These are phyloP conservation scores for Malus hybrid DNA, from an alignment of 331 rosid genomes.

Conservation along the genomic window DNA sequence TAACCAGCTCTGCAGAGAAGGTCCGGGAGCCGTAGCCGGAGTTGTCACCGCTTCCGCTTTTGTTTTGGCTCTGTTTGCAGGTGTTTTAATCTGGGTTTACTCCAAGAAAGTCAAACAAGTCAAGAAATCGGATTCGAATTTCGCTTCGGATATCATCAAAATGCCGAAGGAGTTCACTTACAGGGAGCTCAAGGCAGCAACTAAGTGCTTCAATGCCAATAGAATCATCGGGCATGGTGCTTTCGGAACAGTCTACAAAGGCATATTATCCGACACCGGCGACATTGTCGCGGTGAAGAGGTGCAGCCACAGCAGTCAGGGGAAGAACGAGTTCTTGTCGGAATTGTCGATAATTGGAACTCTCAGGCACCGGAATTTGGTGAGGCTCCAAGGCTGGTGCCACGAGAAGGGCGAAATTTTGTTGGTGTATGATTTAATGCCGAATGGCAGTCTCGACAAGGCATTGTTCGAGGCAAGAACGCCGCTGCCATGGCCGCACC, in stretches of 20 bases:
- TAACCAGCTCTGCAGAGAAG: constrained; percentile 59
- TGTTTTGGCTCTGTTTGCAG: constrained; percentile 60
- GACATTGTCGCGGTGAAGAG: constrained; percentile 74
- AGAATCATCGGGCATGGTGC: constrained; percentile 78
- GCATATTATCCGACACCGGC: constrained; percentile 52
- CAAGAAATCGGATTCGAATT: constrained; percentile 33
- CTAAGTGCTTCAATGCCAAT: constrained; percentile 54
- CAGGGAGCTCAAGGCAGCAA: constrained; percentile 61
- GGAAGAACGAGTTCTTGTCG: constrained; percentile 61
- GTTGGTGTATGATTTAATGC: constrained; percentile 78
- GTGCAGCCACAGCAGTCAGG: constrained; percentile 63
- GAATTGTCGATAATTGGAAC: constrained; percentile 78
- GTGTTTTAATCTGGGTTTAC: constrained; percentile 63
- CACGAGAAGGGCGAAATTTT: constrained; percentile 82
- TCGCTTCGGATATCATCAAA: constrained; percentile 54
- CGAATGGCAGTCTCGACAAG: constrained; percentile 80
- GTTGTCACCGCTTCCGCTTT: constrained; percentile 80
- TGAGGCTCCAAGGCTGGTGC: constrained; percentile 80
- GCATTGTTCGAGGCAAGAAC: constrained; percentile 61
- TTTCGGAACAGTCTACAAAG: constrained; percentile 74
- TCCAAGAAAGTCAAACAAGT: constrained; percentile 49
- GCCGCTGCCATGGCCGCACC: constrained; percentile 57
- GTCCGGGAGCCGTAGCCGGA: constrained; percentile 83
- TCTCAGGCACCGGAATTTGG: constrained; percentile 72
- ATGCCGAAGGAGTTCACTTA: constrained; percentile 69